Conservation (phyloP, 83 land plant genomes). For the Thuja plicata region DNA sequence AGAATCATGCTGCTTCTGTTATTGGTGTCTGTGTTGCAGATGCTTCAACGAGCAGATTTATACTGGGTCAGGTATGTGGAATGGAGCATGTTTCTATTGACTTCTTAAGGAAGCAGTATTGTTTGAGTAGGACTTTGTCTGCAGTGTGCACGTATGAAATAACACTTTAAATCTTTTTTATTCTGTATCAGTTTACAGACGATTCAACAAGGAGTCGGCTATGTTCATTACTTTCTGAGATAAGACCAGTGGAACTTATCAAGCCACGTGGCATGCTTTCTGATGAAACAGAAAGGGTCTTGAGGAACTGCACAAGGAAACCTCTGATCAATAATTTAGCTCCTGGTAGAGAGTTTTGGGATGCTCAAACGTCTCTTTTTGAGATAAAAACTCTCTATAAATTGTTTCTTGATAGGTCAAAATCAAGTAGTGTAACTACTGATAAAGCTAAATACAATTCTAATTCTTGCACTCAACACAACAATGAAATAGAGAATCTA, state of each 20-base stretch:
- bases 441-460: neutral
- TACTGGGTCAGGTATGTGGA: slow-evolving; percentile 81
- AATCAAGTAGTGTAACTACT: neutral
- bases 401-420: slow-evolving; percentile 11
- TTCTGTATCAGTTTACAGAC: slow-evolving; percentile 60
- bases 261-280: slow-evolving; percentile 72
- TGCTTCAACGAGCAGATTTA: slow-evolving; percentile 78
- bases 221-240: slow-evolving; percentile 69
- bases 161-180: neutral
- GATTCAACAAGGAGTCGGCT: slow-evolving; percentile 69
- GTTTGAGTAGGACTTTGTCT: slow-evolving; percentile 12
- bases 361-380: slow-evolving; percentile 62
- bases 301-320: slow-evolving; percentile 71
- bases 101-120: neutral
- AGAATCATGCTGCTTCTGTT: slow-evolving; percentile 19
- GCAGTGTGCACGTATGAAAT: slow-evolving; percentile 4
- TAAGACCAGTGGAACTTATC: slow-evolving; percentile 92
- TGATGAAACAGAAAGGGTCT: slow-evolving; percentile 69
- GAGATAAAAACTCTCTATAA: slow-evolving; percentile 49
- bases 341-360: slow-evolving; percentile 82
- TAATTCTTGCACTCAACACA: neutral
- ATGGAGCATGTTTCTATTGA: neutral
- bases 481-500: slow-evolving; percentile 22
- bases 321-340: slow-evolving; percentile 74
- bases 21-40: slow-evolving; percentile 89